Evolutionary conservation across 2,329 filamentous ascomycete genomes (phyloP).

Genomic region (Graphiopsis chlorocephala): DNA sequence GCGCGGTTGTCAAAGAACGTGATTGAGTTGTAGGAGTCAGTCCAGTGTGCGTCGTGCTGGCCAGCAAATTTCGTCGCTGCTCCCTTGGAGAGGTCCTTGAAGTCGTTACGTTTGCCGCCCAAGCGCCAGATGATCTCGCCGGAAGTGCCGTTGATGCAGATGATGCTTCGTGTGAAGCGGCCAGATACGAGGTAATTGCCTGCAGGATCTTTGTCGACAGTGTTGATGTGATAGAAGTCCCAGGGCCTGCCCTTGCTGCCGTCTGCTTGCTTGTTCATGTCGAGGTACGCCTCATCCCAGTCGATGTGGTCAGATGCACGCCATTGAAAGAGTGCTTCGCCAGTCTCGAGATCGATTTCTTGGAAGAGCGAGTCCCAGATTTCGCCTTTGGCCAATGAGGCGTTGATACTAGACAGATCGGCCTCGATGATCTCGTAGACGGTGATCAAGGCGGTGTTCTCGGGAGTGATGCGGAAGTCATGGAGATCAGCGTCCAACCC

Average conservation of each 20-base stretch:
- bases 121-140: constrained; percentile 47
- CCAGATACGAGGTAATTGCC: constrained; percentile 50
- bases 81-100: constrained; percentile 30
- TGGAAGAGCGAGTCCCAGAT: constrained; percentile 47
- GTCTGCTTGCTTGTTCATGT: constrained; percentile 40
- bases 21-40: constrained; percentile 30
- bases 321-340: constrained; percentile 48
- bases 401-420: constrained; percentile 30
- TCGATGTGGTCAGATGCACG: constrained; percentile 46
- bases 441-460: constrained; percentile 44
- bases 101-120: constrained; percentile 46
- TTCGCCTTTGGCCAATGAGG: constrained; percentile 25
- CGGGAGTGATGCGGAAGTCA: constrained; percentile 43
- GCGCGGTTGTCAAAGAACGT: constrained; percentile 50
- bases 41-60: constrained; percentile 37
- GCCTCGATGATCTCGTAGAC: constrained; percentile 38
- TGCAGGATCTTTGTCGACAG: constrained; percentile 46
- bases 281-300: constrained; percentile 34
- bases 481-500: constrained; percentile 41
- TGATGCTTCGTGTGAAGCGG: constrained; percentile 42
- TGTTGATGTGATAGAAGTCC: constrained; percentile 56
- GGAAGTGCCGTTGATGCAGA: constrained; percentile 44
- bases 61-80: constrained; percentile 31
- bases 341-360: constrained; percentile 47
- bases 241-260: constrained; percentile 45